Evolutionary conservation across 2,329 filamentous ascomycete species (phyloP).

Genomic region (Myriosclerotinia scirpicola): DNA sequence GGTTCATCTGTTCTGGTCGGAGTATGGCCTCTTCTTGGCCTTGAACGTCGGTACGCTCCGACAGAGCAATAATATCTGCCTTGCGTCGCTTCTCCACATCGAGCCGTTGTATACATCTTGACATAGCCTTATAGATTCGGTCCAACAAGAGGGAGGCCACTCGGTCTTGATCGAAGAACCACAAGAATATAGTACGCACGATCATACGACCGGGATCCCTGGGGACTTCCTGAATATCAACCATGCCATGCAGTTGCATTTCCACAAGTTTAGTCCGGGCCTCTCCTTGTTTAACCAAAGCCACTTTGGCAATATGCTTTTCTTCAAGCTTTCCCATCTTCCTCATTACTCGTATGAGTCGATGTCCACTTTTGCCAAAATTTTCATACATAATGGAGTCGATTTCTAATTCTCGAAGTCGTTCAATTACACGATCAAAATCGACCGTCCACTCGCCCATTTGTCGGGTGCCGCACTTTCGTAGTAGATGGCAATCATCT

Average conservation of each 20-base stretch:
- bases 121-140: constrained; percentile 86
- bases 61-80: constrained; percentile 73
- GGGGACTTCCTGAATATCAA: constrained; percentile 92
- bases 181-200: constrained; percentile 83
- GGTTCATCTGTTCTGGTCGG: constrained; percentile 68
- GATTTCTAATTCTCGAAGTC: constrained; percentile 73
- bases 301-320: constrained; percentile 77
- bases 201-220: constrained; percentile 81
- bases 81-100: constrained; percentile 72
- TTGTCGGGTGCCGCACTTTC: constrained; percentile 61
- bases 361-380: constrained; percentile 74
- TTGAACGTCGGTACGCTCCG: constrained; percentile 81
- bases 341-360: constrained; percentile 80
- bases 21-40: constrained; percentile 75
- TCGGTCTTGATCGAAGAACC: constrained; percentile 81
- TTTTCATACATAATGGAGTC: constrained; percentile 77
- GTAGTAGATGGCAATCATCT: constrained; percentile 67
- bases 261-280: constrained; percentile 80
- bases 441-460: constrained; percentile 80
- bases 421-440: constrained; percentile 69
- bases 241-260: constrained; percentile 82
- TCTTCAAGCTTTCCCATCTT: constrained; percentile 94
- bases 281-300: constrained; percentile 81
- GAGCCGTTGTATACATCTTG: constrained; percentile 77
- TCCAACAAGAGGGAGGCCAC: constrained; percentile 71